Conservation (phyloP, 441 rosid species). For the Populus hybrid region DNA sequence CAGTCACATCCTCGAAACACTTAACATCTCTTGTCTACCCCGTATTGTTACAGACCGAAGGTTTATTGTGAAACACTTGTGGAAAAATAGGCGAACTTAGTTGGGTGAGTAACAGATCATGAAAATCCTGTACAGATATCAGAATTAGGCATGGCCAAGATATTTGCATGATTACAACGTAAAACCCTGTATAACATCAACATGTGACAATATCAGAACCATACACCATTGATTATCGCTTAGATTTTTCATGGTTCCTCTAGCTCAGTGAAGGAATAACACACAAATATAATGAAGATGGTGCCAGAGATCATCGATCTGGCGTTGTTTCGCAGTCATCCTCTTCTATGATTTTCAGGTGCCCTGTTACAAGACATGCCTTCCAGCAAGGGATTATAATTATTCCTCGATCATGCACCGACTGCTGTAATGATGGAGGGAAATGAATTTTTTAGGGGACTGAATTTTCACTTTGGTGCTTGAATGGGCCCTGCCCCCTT, state of each 20-base stretch:
- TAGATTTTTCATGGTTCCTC: no score
- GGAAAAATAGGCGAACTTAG: background rate
- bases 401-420: background rate
- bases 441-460: no score
- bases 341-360: no score
- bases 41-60: conserved; percentile 42
- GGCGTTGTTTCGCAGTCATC: no score
- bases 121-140: conserved; percentile 8
- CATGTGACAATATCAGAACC: no score
- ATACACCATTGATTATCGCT: no score
- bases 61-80: conserved; percentile 1
- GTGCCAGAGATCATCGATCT: no score
- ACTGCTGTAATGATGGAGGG: background rate
- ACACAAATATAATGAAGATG: no score
- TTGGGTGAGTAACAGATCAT: background rate
- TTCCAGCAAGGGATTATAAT: no score
- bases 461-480: background rate
- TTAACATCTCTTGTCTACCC: conserved; percentile 55
- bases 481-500: background rate
- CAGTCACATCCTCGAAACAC: conserved; percentile 53
- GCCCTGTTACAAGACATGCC: no score
- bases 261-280: no score
- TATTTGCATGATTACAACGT: background rate
- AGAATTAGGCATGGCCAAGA: background rate
- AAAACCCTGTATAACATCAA: background rate